Conservation (phyloP, 768 basidiomycete genomes). For the Suillus tomentosus region DNA sequence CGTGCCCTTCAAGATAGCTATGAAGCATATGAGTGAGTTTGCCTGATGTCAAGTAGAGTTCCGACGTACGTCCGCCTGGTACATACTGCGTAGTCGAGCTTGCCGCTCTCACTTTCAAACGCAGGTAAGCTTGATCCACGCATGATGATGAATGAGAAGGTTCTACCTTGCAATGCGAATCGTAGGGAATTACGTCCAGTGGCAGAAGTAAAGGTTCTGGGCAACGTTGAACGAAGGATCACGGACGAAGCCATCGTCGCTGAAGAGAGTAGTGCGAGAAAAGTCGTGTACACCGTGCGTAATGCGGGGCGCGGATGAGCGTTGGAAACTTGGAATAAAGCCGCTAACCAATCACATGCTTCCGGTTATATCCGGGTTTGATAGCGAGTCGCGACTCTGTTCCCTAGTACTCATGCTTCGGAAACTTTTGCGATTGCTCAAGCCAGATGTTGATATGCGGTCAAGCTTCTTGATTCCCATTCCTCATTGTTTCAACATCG, state of each 20-base stretch:
- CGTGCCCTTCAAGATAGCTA: conserved; percentile 86
- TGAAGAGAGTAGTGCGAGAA: conserved; percentile 1
- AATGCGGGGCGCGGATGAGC: neutral
- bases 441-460: neutral
- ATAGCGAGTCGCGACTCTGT: no score
- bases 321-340: neutral
- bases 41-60: neutral
- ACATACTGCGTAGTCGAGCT: conserved; percentile 49
- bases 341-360: conserved; percentile 6
- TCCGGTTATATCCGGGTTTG: conserved; percentile 2
- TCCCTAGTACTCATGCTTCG: neutral
- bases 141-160: neutral
- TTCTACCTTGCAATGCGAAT: conserved; percentile 45
- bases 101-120: conserved; percentile 41
- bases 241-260: conserved; percentile 50
- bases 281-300: neutral
- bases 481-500: conserved; percentile 46
- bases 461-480: conserved; percentile 16
- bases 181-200: conserved; percentile 41
- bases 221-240: conserved; percentile 50
- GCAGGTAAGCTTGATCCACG: conserved; percentile 10
- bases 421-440: neutral
- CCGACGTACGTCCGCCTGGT: conserved; percentile 42
- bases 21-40: neutral
- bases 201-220: conserved; percentile 41